Evolutionary conservation across 1,284 basidiomycete species (phyloP).

Genomic region (Psilocybe mexicana): DNA sequence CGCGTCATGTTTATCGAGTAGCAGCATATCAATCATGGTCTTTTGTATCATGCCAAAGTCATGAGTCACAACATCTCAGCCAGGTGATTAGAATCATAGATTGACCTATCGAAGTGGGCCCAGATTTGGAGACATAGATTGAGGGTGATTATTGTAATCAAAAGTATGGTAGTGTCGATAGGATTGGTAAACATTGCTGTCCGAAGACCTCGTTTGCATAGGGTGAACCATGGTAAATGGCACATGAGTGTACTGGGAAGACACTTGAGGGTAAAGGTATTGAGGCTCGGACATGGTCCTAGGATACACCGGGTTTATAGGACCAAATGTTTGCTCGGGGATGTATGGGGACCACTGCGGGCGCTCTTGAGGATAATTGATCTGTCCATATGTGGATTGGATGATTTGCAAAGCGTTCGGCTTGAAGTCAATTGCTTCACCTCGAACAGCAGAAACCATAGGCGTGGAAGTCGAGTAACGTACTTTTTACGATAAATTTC

Average conservation of each 20-base stretch:
- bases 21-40: no score
- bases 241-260: neutral
- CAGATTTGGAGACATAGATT: neutral
- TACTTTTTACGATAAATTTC: neutral
- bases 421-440: neutral
- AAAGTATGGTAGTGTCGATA: neutral
- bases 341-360: constrained; percentile 8
- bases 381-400: neutral
- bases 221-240: neutral
- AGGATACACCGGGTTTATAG: constrained; percentile 13
- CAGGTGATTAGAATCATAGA: neutral
- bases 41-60: no score
- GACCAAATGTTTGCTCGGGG: constrained; percentile 8
- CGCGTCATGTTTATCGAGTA: neutral
- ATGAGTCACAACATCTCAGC: neutral
- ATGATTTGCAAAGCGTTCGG: neutral
- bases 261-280: constrained; percentile 20
- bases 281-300: constrained; percentile 15
- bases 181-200: neutral
- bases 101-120: neutral
- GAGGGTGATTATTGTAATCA: neutral
- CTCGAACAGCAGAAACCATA: neutral
- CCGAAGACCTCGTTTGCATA: neutral
- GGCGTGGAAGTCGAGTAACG: neutral
- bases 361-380: neutral